Percentiles rank a stretch among this genome's conserved stretches.
Evolutionary conservation across 257 asterid genomes (phyloP).

Genomic region (Solanum tarijense): DNA sequence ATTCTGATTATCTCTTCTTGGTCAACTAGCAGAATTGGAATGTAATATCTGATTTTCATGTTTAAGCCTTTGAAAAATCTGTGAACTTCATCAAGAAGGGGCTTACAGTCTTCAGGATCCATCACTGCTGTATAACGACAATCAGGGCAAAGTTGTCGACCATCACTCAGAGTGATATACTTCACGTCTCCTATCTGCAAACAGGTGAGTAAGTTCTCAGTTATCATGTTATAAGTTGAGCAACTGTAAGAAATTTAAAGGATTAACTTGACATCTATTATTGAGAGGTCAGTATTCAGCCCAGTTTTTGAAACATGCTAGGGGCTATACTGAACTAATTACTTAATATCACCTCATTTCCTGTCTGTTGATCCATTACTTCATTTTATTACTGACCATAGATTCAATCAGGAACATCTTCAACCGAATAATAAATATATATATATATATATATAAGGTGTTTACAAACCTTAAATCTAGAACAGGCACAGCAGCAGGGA

Average conservation of each 20-base stretch:
- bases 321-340: background rate
- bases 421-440: background rate
- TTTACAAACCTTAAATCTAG: background rate
- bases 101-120: constrained; percentile 2
- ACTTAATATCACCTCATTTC: background rate
- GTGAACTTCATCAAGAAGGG: background rate
- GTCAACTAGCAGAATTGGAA: background rate
- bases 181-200: background rate
- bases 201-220: background rate
- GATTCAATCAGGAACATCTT: background rate
- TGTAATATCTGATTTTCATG: constrained; percentile 1
- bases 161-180: constrained; percentile 2
- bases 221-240: background rate
- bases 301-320: background rate
- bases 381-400: background rate
- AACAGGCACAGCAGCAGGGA: background rate
- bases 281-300: background rate
- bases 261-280: background rate
- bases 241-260: background rate
- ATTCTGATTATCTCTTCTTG: background rate
- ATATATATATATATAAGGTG: too few relatives aligned
- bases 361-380: background rate
- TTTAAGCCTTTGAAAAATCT: constrained; percentile 1
- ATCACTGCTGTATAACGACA: constrained; percentile 1
- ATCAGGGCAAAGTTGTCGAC: constrained; percentile 3